These are phyloP conservation scores for Fusarium tjaetaba DNA, from an alignment of 2,329 filamentous ascomycete genomes.

Conservation along the genomic window DNA sequence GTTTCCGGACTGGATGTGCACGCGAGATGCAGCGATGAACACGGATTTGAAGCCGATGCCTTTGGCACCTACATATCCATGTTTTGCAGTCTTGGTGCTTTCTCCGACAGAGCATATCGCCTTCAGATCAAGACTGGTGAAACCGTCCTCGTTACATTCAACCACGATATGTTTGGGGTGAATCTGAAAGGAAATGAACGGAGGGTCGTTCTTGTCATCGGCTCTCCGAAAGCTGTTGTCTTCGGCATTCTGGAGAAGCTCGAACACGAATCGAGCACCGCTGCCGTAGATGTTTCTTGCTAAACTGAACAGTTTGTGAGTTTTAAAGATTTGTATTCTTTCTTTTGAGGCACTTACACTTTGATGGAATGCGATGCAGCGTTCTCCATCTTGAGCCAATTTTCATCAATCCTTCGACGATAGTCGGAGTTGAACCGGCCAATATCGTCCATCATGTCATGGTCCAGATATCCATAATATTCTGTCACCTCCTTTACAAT, in stretches of 20 bases:
- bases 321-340: rapidly evolving
- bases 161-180: constrained; percentile 22
- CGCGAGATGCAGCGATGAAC: constrained; percentile 18
- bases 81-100: constrained; percentile 20
- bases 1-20: constrained; percentile 29
- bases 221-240: constrained; percentile 22
- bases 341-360: background rate
- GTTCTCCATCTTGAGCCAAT: constrained; percentile 27
- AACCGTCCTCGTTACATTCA: constrained; percentile 35
- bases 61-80: constrained; percentile 32
- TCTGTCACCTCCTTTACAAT: constrained; percentile 20
- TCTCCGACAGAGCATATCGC: constrained; percentile 31
- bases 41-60: constrained; percentile 34
- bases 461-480: constrained; percentile 15
- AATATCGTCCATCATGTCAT: constrained; percentile 33
- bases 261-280: constrained; percentile 32
- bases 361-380: constrained; percentile 26
- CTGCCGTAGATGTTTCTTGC: constrained; percentile 32
- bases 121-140: constrained; percentile 2
- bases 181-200: constrained; percentile 28
- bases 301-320: background rate
- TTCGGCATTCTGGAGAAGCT: constrained; percentile 36
- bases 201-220: rapidly evolving
- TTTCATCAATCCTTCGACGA: constrained; percentile 29
- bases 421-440: constrained; percentile 18